Evolutionary conservation across 2,329 filamentous ascomycete species (phyloP).

Genomic region (Alternaria solani): DNA sequence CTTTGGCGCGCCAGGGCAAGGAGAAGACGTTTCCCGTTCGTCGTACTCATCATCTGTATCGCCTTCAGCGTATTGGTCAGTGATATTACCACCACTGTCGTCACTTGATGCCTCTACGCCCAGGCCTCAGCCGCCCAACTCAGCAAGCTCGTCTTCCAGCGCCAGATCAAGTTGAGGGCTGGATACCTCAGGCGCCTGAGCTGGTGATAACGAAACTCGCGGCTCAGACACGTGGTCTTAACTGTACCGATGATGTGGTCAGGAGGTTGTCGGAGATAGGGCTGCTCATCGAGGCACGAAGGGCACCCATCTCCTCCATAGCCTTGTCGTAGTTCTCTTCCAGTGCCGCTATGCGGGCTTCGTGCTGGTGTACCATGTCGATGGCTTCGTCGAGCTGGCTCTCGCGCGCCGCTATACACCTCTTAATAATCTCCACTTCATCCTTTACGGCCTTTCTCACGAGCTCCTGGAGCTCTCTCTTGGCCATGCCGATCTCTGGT

Average conservation of each 20-base stretch:
- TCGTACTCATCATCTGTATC: slow-evolving; percentile 5
- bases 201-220: background rate
- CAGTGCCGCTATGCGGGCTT: slow-evolving; percentile 2
- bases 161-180: slow-evolving; percentile 4
- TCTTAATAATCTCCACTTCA: background rate
- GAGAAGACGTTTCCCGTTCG: background rate
- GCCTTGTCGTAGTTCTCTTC: background rate
- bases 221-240: background rate
- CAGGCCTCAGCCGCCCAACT: slow-evolving; percentile 4
- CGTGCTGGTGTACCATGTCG: background rate
- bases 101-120: background rate
- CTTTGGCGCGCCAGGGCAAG: background rate
- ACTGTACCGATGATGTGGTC: background rate
- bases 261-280: background rate
- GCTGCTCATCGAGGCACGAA: background rate
- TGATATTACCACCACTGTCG: background rate
- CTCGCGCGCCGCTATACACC: background rate
- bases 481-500: slow-evolving; percentile 1
- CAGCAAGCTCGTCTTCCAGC: slow-evolving; percentile 1
- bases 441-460: background rate
- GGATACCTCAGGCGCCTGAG: slow-evolving; percentile 3
- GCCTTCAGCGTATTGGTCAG: slow-evolving; percentile 5
- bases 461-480: background rate
- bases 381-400: slow-evolving; percentile 1
- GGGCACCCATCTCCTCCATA: slow-evolving; percentile 4